Percentiles rank a stretch among this genome's conserved stretches.
Evolutionary conservation across 192 early-diverging fungal species (phyloP).

Genomic region (Podila horticola): DNA sequence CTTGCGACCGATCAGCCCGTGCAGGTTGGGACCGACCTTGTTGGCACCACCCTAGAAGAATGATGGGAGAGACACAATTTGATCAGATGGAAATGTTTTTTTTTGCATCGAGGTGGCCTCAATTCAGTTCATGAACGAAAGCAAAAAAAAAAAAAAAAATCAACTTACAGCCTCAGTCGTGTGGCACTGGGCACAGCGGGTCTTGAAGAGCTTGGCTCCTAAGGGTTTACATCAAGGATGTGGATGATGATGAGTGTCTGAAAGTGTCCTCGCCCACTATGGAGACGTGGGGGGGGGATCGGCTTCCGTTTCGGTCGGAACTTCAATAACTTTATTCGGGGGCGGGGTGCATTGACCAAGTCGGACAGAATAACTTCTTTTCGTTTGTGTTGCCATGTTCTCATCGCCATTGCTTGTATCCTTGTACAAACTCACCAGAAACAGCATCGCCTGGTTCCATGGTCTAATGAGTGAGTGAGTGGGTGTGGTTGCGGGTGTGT

Average conservation of each 20-base stretch:
- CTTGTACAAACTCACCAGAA: conserved; percentile 9
- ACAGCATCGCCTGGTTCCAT: conserved; percentile 21
- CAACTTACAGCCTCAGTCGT: conserved; percentile 69
- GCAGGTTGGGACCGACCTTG: conserved; percentile 95
- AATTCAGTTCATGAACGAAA: too few relatives aligned
- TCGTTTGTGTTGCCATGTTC: background rate
- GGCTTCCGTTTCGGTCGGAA: too few relatives aligned
- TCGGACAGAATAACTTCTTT: background rate
- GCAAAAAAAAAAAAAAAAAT: too few relatives aligned
- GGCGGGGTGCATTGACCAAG: background rate
- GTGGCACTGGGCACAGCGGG: conserved; percentile 97
- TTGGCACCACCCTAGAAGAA: conserved; percentile 71
- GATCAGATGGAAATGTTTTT: background rate
- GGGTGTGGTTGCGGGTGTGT: background rate
- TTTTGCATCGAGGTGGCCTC: too few relatives aligned
- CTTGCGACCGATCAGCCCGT: conserved; percentile 87
- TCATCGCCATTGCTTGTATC: background rate
- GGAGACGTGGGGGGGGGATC: background rate
- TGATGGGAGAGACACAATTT: background rate
- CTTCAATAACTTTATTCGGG: background rate
- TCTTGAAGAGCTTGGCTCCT: conserved; percentile 76
- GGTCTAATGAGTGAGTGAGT: conserved; percentile 2
- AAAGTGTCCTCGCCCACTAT: background rate
- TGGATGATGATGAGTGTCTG: background rate
- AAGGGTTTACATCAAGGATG: background rate